A percentile compares a stretch with the other conserved stretches of the same genome.
Evolutionary conservation across 2,329 filamentous ascomycete genomes (phyloP).

Genomic region (Colletotrichum karsti): DNA sequence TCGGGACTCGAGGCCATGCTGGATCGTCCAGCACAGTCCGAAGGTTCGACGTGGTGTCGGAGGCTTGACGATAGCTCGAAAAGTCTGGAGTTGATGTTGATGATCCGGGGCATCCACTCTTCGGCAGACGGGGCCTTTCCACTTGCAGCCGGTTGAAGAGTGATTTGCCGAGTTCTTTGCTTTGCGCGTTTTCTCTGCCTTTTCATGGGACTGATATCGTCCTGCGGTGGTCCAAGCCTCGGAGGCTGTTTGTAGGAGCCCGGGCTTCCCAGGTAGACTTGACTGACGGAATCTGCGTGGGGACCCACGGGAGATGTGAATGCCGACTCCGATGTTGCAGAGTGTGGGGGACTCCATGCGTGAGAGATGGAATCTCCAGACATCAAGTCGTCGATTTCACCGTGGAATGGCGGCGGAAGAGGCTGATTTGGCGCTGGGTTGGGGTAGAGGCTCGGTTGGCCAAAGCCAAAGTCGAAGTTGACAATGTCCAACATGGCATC

Average conservation of each 20-base stretch:
- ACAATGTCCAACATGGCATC: constrained; percentile 39
- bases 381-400: constrained; percentile 22
- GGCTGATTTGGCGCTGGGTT: constrained; percentile 29
- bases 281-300: background rate
- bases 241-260: background rate
- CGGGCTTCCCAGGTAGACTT: constrained; percentile 14
- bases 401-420: constrained; percentile 36
- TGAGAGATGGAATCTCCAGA: constrained; percentile 15
- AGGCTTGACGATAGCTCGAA: constrained; percentile 46
- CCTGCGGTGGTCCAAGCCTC: background rate
- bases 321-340: constrained; percentile 15
- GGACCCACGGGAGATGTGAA: constrained; percentile 22
- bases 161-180: constrained; percentile 42
- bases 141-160: constrained; percentile 32
- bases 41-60: constrained; percentile 36
- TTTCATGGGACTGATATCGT: background rate
- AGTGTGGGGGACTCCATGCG: constrained; percentile 25
- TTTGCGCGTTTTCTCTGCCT: constrained; percentile 29
- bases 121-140: constrained; percentile 33
- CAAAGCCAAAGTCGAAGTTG: constrained; percentile 46
- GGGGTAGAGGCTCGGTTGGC: constrained; percentile 40
- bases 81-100: constrained; percentile 46
- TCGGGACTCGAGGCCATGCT: constrained; percentile 29
- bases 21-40: constrained; percentile 5
- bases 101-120: constrained; percentile 49